Evolutionary conservation across 345 rosid species (phyloP), one percentile per base, ranked within the genome.

Genomic region (Heritiera littoralis): DNA sequence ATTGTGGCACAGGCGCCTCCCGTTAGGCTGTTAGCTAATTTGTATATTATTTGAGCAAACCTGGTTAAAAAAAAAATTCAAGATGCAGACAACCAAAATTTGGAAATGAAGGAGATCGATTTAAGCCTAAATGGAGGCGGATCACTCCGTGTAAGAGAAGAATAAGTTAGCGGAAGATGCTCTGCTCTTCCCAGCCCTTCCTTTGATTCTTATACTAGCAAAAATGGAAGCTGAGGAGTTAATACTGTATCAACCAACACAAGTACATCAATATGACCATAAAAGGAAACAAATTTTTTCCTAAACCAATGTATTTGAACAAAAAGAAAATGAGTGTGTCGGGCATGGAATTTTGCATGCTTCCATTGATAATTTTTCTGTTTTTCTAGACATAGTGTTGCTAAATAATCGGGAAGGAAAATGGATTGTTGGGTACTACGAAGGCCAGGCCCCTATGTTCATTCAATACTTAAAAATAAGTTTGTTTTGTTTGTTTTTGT

Each of bases 131-230:
- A 13, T 18, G 0, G 8, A 71, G 74, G 48, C 40, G 32, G 73
- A 59, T 49, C 13, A 7, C 3, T 6, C 18, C 2, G 17, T 17
- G 38, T 23, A 54, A 60, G 72, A 49, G 73, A 43, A 76, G 60
- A 48, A 10, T 48, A 40, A 54, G 45, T 38, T 49, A 76, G 83
- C 1, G 83, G 63, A 9, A n/a, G 18, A 74, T 66, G 28, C 18
- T 20, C 28, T 23, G 28, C 28, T 23, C 54, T 4, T n/a, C 30
- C 1, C 48, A 58, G 10, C 0, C 77, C 23, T 40, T 13, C 64
- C 64, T 20, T 32, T 52, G 63, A 28, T 49, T 48, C 46, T 72
- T 35, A 35, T 35, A 52, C 76, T 14, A 9, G 30, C 20, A 3
- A 35, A 65, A 65, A 9, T 35, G 17, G 30, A 72, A 32, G 30